A percentile compares a stretch with the other conserved stretches of the same genome.
Evolutionary conservation across 345 rosid species (phyloP).

Genomic region (Citrus unshiu): DNA sequence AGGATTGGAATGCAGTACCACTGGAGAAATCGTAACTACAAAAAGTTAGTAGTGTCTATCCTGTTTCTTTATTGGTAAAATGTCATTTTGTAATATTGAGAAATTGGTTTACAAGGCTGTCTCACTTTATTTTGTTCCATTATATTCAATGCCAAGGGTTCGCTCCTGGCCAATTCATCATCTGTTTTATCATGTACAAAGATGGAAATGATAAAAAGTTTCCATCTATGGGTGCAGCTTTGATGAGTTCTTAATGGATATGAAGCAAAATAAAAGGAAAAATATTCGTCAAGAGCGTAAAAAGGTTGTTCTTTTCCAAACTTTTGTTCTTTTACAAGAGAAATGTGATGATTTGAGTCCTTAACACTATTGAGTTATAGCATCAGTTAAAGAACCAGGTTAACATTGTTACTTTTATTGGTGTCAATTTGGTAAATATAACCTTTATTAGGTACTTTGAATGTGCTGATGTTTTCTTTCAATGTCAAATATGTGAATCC

Average conservation of each 20-base stretch:
- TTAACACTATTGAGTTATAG: neutral
- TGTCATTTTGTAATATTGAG: neutral
- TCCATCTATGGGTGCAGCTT: conserved; percentile 46
- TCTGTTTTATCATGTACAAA: neutral
- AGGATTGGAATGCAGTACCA: conserved; percentile 97
- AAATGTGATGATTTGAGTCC: neutral
- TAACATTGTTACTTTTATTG: neutral
- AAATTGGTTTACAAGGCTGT: neutral
- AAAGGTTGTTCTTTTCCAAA: conserved; percentile 48
- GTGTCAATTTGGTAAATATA: neutral
- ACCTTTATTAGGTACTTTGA: neutral
- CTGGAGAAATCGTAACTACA: conserved; percentile 84
- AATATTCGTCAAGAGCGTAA: conserved; percentile 90
- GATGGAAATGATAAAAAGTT: conserved; percentile 4
- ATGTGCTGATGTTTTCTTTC: neutral
- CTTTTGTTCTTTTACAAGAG: neutral
- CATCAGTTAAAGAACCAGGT: neutral
- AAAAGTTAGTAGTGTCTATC: conserved; percentile 39
- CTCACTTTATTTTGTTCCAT: neutral
- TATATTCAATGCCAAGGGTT: neutral
- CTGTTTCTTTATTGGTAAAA: neutral
- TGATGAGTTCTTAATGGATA: conserved; percentile 95
- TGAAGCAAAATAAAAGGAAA: conserved; percentile 91
- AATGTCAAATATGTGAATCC: neutral
- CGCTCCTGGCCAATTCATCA: neutral